Conservation (phyloP, 192 early-diverging fungal species). For the Mortierella claussenii region DNA sequence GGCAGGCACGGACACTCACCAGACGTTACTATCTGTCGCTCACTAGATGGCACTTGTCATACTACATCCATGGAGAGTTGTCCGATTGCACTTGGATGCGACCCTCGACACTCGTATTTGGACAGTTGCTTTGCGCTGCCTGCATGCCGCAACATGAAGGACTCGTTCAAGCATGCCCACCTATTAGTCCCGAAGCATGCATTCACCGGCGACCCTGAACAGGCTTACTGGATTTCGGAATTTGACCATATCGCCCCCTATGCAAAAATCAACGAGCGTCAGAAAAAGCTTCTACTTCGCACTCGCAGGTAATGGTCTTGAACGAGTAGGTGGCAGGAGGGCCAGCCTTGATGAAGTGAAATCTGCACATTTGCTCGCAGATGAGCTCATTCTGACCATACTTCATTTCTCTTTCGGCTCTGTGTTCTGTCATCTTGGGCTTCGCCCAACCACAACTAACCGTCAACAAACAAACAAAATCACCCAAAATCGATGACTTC, state of each 20-base stretch:
- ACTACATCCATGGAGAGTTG: constrained; percentile 41
- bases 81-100: constrained; percentile 37
- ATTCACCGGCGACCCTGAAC: constrained; percentile 65
- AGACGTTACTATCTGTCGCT: no score
- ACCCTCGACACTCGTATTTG: constrained; percentile 30
- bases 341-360: no score
- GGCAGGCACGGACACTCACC: no score
- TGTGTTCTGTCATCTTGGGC: no score
- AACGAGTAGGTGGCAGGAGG: no score
- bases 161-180: constrained; percentile 18
- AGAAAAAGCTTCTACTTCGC: constrained; percentile 35
- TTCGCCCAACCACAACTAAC: no score
- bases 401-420: no score
- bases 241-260: constrained; percentile 64
- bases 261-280: constrained; percentile 38
- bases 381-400: no score
- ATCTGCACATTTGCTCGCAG: no score
- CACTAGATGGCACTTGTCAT: constrained; percentile 44
- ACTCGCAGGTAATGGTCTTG: constrained; percentile 58
- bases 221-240: constrained; percentile 59
- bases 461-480: no score
- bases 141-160: constrained; percentile 24
- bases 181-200: constrained; percentile 19
- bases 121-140: constrained; percentile 41
- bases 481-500: constrained; percentile 34